phyloP scores from a whole-genome alignment of 2,329 filamentous ascomycete species.

The Aspergillus piperis region DNA sequence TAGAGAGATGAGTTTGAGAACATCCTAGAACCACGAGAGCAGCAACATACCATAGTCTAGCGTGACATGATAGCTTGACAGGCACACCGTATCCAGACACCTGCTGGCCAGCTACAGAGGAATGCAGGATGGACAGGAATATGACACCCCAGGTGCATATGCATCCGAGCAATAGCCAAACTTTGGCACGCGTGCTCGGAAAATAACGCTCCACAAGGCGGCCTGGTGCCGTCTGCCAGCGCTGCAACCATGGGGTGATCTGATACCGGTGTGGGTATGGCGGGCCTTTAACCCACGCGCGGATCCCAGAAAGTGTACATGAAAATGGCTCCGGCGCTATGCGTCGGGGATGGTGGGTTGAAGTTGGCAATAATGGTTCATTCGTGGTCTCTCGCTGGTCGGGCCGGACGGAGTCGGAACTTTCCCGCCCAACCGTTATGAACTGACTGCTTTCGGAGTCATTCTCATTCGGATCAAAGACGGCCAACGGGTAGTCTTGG shows the following conservation, averaged over 20 bases:
- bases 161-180: constrained; percentile 28
- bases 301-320: constrained; percentile 27
- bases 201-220: constrained; percentile 34
- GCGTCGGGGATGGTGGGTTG: constrained; percentile 8
- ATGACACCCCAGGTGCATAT: constrained; percentile 35
- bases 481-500: constrained; percentile 12
- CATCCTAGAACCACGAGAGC: not conserved
- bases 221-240: constrained; percentile 36
- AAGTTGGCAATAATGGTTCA: constrained; percentile 26
- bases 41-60: constrained; percentile 42
- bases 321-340: constrained; percentile 20
- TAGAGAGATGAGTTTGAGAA: constrained; percentile 9
- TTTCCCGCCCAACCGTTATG: constrained; percentile 18
- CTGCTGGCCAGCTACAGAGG: constrained; percentile 32
- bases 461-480: constrained; percentile 11
- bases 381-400: constrained; percentile 16
- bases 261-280: constrained; percentile 34
- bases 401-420: constrained; percentile 21
- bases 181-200: constrained; percentile 26
- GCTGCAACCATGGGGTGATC: constrained; percentile 36
- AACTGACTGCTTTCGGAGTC: constrained; percentile 15
- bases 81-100: constrained; percentile 37
- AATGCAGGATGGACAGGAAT: constrained; percentile 35
- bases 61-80: constrained; percentile 38
- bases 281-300: constrained; percentile 34